Percentiles rank a stretch among this genome's conserved stretches.
phyloP scores from a whole-genome alignment of 2,329 filamentous ascomycete species.

The Botrytis squamosa region DNA sequence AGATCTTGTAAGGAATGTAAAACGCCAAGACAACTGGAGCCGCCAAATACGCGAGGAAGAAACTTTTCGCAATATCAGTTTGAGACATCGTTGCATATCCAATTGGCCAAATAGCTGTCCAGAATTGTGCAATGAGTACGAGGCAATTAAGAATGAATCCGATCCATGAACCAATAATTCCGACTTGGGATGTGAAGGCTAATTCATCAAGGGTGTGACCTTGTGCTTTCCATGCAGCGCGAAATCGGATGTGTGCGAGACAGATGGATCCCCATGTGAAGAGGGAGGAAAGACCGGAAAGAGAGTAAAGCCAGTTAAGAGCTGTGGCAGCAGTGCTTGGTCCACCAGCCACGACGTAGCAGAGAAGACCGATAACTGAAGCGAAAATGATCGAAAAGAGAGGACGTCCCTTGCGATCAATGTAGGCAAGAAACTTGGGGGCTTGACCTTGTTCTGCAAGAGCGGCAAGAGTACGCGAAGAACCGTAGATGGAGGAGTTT shows the following conservation, averaged over 20 bases:
- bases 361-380: constrained; percentile 43
- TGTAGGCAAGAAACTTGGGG: constrained; percentile 55
- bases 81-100: constrained; percentile 36
- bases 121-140: constrained; percentile 42
- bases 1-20: constrained; percentile 66
- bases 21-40: constrained; percentile 52
- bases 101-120: constrained; percentile 49
- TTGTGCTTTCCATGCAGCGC: constrained; percentile 55
- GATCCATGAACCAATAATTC: constrained; percentile 61
- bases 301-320: constrained; percentile 63
- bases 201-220: constrained; percentile 63
- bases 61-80: constrained; percentile 46
- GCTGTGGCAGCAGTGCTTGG: constrained; percentile 47
- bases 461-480: constrained; percentile 58
- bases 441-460: constrained; percentile 60
- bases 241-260: constrained; percentile 67
- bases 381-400: constrained; percentile 47
- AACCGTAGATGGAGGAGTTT: constrained; percentile 58
- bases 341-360: constrained; percentile 52
- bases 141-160: constrained; percentile 57
- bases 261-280: constrained; percentile 65
- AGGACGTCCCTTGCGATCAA: constrained; percentile 58
- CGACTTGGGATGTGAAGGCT: constrained; percentile 59
- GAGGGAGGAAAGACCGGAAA: constrained; percentile 61
- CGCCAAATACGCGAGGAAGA: constrained; percentile 60